Base-by-base conservation (phyloP, 345 rosid species). In the Lepidium sativum region DNA sequence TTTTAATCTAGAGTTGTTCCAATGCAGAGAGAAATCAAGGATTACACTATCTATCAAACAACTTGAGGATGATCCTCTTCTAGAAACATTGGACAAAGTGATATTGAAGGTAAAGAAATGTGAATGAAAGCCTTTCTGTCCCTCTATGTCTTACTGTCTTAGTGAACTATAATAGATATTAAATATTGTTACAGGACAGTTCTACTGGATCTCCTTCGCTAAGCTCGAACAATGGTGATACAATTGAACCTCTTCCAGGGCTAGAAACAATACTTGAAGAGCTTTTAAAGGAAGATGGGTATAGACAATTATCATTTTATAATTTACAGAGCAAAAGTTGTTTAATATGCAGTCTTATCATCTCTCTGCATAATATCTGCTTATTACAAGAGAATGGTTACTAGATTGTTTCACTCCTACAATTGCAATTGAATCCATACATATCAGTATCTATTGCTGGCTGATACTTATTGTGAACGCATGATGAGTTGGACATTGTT, bases 21-120 rank as follows among this genome's bases (percentile, higher is more conserved):
- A 51, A 49, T 80, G 75, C 80, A 92, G 98, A 76, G 70, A 67
- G 39, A 89, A 79, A 69, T 85, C 92, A 9, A 80, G 96, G 82
- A 81, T 87, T 47, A 77, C 84, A 18, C 53, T 92, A 60, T 92
- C 96, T 3, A 85, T 89, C 67, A 92, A 87, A 78, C 95, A 84
- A 69, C 75, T 92, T 66, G 87, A 89, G 72, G 89, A 87, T 60
- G 98, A 92, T 73, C 98, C 98, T 15, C 82, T 92, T 77, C 66
- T 92, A 34, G 87, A 87, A 81, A 92, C 92, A 48, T 76, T 89
- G 81, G 98, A 92, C 72, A 84, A 89, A 89, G 95, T 89, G 14
- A 89, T 89, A 68, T 83, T 87, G 20, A 89, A 80, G 98, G 98
- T 91, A 54, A 60, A 31, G 74, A 21, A 54, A 43, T 10, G 16